Percentiles rank a stretch among this genome's conserved stretches.
phyloP scores from a whole-genome alignment of 2,329 filamentous ascomycete species.

The Hypoxylon sp. region DNA sequence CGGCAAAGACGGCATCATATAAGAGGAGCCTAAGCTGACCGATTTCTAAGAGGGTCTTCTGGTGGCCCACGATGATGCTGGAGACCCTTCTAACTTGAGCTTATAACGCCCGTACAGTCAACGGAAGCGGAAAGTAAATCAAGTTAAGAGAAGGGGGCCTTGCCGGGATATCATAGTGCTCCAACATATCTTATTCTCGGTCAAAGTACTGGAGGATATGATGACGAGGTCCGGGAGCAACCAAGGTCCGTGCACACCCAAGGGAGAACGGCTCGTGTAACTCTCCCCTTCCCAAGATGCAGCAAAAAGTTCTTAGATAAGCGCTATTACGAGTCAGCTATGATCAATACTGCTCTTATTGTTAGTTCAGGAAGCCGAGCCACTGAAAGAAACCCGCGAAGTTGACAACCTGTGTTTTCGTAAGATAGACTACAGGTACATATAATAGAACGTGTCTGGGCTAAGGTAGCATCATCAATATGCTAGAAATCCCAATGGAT shows the following conservation, averaged over 20 bases:
- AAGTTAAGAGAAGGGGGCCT: neutral
- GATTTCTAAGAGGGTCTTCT: neutral
- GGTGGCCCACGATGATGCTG: neutral
- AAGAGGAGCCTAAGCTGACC: neutral
- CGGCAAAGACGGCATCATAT: neutral
- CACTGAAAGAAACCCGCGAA: neutral
- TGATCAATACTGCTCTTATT: conserved; percentile 5
- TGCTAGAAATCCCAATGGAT: neutral
- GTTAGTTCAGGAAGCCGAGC: neutral
- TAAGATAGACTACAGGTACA: neutral
- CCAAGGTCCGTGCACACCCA: conserved; percentile 17
- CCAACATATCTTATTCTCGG: neutral
- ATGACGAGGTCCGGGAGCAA: conserved; percentile 15
- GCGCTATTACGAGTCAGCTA: conserved; percentile 2
- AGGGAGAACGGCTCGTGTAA: neutral
- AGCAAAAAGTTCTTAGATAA: conserved; percentile 2
- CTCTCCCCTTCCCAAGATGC: neutral
- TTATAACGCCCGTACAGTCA: neutral
- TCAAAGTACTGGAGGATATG: neutral
- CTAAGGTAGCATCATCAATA: neutral
- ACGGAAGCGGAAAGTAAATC: neutral
- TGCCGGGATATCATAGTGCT: conserved; percentile 1
- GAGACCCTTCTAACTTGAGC: neutral
- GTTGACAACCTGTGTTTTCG: neutral
- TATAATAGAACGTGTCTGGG: neutral